Base-by-base conservation (phyloP, 768 basidiomycete genomes). In the Pholiota microspora region DNA sequence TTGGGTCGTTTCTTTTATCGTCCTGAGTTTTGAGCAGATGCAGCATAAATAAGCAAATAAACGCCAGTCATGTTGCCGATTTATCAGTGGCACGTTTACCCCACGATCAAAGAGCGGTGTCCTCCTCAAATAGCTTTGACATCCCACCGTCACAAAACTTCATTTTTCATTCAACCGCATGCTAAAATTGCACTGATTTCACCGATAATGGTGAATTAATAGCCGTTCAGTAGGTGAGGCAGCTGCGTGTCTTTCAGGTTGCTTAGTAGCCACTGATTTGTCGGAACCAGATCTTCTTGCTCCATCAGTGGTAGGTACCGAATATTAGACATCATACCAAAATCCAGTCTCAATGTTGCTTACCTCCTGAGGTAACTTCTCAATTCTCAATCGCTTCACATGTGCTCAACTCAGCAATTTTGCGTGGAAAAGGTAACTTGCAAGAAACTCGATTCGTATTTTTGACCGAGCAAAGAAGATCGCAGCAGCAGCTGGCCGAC, bases 381-480 rank as follows among this genome's bases (percentile, higher is more conserved):
- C n/a, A n/a, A n/a, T n/a, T n/a, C n/a, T n/a, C n/a, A n/a, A n/a
- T n/a, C n/a, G n/a, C n/a, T n/a, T n/a, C n/a, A n/a, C n/a, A n/a
- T n/a, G n/a, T n/a, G n/a, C n/a, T n/a, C n/a, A n/a, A n/a, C n/a
- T n/a, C n/a, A n/a, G n/a, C n/a, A n/a, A n/a, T n/a, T n/a, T n/a
- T 42, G 40, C 40, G 40, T 42, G 40, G 40, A 42, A 42, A 42
- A 42, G 21, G n/a, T 42, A 42, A 12, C 40, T 42, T n/a, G n/a
- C n/a, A n/a, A n/a, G n/a, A n/a, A n/a, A n/a, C n/a, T 7, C 8
- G 18, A 10, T 42, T 16, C 23, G 10, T 51, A 51, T 44, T 51
- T 51, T 51, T 32, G 32, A 29, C 21, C 2, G 29, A 35, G 32
- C 10, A 35, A 46, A 48, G 50, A 51, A 51, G 51, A 51, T 51